Evolutionary conservation across 2,329 filamentous ascomycete genomes (phyloP), one percentile per base, ranked within the genome.

Genomic region (Xylariaceae sp.): DNA sequence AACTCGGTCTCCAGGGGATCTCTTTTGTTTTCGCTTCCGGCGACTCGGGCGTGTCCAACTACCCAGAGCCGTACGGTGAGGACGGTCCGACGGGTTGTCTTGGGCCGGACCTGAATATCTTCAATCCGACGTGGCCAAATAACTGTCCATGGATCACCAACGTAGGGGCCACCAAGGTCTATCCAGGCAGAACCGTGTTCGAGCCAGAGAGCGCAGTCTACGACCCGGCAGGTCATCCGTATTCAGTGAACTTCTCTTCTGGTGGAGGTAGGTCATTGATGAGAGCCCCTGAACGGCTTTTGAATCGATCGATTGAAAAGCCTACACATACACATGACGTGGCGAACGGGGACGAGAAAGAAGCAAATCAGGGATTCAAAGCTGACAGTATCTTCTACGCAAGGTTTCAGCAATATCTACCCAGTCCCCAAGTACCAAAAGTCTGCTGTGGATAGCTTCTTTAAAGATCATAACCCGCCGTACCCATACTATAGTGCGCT

Each of bases 81-180:
- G 42, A 51, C 22, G 38, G 38, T 2, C 53, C 66, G 16, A 66
- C 66, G 22, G 69, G 71, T 13, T 70, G 69, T 65, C 22, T 31
- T 18, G 14, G 17, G 14, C 28, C 17, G 17, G 28, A 70, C 73
- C 31, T 80, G 77, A 16, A 38, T 38, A 16, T 38, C 16, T 38
- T 38, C 63, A 70, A 71, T 31, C 75, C 77, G 0, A 66, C 69
- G 7, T 78, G 76, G 59, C 76, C 77, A 28, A 71, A 71, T 1
- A 70, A 68, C 42, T 81, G 77, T 50, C 77, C 78, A 1, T 81
- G 74, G 63, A 69, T 79, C 4, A 76, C 75, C 2, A 67, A 70
- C 4, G 73, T 78, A 6, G 75, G 76, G 10, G 53, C 53, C 10
- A 60, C 57, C 10, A 47, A 60, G 53, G 53, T 60, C 19, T 56